phyloP scores from a whole-genome alignment of 1,284 basidiomycete species.

The Takashimella tepidaria region DNA sequence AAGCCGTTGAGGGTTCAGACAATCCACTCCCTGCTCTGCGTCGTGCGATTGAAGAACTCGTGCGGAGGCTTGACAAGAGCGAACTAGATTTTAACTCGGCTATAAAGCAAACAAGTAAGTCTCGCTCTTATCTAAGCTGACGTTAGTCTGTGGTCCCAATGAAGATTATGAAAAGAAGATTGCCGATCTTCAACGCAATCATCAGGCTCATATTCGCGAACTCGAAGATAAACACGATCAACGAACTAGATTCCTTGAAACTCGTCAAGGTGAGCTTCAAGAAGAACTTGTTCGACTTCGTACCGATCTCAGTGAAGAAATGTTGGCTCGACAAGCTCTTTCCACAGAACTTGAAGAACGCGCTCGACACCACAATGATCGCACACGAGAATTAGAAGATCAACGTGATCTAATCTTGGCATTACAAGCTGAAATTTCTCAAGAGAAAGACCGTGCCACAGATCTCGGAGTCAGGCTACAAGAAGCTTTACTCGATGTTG shows the following conservation, averaged over 20 bases:
- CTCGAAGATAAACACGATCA: constrained; percentile 60
- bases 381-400: constrained; percentile 29
- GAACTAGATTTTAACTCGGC: no score
- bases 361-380: constrained; percentile 31
- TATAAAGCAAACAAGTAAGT: constrained; percentile 69
- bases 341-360: constrained; percentile 34
- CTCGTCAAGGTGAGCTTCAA: constrained; percentile 60
- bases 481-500: constrained; percentile 61
- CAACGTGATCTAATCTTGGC: constrained; percentile 27
- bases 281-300: constrained; percentile 39
- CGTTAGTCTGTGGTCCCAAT: constrained; percentile 12
- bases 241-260: constrained; percentile 59
- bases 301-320: constrained; percentile 39
- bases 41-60: neutral
- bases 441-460: constrained; percentile 54
- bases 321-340: constrained; percentile 33
- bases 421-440: constrained; percentile 52
- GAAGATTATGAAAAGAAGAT: constrained; percentile 24
- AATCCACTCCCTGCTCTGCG: constrained; percentile 59
- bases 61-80: constrained; percentile 2
- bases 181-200: constrained; percentile 26
- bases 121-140: constrained; percentile 8
- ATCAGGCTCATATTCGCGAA: constrained; percentile 57
- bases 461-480: constrained; percentile 53
- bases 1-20: constrained; percentile 21